Evolutionary conservation across 2,329 filamentous ascomycete species (phyloP).

Genomic region (Ophiostoma tasmaniense): DNA sequence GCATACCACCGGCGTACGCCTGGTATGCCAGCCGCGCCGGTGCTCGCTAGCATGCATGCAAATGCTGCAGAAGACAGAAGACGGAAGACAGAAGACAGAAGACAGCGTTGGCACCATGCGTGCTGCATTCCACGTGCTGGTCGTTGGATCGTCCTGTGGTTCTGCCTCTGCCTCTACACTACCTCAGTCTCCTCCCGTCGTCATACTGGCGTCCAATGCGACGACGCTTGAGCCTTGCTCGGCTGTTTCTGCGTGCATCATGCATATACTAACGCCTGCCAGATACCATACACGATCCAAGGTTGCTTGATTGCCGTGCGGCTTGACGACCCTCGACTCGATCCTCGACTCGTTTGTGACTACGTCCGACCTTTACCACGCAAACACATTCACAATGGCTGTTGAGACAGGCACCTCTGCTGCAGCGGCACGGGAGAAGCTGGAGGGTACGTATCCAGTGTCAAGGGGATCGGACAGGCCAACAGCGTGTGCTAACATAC

Average conservation of each 20-base stretch:
- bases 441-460: slow-evolving; percentile 50
- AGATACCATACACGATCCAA: background rate
- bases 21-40: background rate
- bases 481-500: slow-evolving; percentile 7
- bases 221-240: background rate
- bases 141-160: background rate
- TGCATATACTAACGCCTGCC: background rate
- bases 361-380: background rate
- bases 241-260: background rate
- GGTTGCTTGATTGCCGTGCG: background rate
- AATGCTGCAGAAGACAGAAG: background rate
- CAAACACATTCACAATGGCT: slow-evolving; percentile 12
- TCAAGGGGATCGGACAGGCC: background rate
- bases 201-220: background rate
- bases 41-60: background rate
- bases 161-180: background rate
- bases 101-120: background rate
- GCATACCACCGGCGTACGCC: background rate
- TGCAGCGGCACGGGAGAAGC: slow-evolving; percentile 59
- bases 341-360: background rate
- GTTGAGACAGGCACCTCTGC: slow-evolving; percentile 32
- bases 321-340: background rate
- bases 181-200: background rate
- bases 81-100: too few species aligned
- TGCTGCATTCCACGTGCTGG: background rate